Conservation (phyloP, 768 basidiomycete genomes). For the Chalciporus pseudorubinellus region DNA sequence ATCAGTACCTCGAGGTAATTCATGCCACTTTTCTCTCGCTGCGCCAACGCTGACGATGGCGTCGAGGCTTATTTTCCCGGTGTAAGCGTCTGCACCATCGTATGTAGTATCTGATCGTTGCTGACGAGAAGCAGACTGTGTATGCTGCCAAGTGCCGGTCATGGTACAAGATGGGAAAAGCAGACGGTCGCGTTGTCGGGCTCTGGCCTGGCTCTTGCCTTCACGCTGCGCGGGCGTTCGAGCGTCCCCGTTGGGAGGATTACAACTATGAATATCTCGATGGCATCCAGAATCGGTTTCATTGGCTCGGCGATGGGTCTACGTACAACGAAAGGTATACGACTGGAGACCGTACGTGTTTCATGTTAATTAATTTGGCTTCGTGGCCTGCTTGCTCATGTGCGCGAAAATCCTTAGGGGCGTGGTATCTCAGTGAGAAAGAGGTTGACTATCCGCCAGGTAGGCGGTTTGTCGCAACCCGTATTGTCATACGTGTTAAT, state of each 20-base stretch:
- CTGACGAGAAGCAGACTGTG: constrained; percentile 43
- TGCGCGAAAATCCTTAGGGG: not conserved
- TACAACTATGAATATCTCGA: constrained; percentile 51
- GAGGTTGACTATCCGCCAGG: constrained; percentile 15
- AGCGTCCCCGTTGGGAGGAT: constrained; percentile 65
- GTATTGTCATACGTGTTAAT: too few species aligned
- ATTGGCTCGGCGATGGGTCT: constrained; percentile 63
- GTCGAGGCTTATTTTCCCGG: constrained; percentile 16
- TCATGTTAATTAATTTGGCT: not conserved
- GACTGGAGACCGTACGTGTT: constrained; percentile 35
- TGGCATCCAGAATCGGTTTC: constrained; percentile 44
- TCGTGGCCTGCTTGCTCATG: not conserved
- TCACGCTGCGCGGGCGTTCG: constrained; percentile 48
- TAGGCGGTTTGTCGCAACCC: not conserved
- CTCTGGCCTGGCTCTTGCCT: constrained; percentile 61
- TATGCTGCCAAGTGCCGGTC: constrained; percentile 56
- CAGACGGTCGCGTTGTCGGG: constrained; percentile 51
- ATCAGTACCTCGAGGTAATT: constrained; percentile 53
- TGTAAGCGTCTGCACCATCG: not conserved
- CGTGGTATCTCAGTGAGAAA: constrained; percentile 15
- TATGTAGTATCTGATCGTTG: too few species aligned
- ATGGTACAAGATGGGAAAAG: constrained; percentile 64
- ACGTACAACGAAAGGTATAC: constrained; percentile 49
- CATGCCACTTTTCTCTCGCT: too few species aligned
- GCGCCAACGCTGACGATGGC: not conserved